Evolutionary conservation across 202 grass and related monocot genomes (phyloP), one percentile per base, ranked within the genome.

Genomic region (Panicum hallii): DNA sequence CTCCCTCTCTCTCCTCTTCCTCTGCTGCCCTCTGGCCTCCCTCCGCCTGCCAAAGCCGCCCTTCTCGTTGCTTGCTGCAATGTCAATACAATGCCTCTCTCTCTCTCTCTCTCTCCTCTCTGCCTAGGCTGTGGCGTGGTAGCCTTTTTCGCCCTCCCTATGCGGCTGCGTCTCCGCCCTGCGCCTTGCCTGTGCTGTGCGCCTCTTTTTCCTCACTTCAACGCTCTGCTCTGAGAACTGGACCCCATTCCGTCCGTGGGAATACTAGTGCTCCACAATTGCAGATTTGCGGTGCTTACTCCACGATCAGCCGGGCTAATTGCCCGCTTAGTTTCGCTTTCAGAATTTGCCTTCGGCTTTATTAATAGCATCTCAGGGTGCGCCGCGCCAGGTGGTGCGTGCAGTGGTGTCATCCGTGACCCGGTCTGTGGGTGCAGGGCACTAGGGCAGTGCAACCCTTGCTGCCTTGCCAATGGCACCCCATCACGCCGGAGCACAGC

Each of bases 31-130:
- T 47, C 14, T 65, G 44, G 13, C 54, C 57, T 38, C 8, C 55
- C 62, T 78, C 82, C 64, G 79, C 79, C 83, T 88, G 79, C 66
- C 73, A 67, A 78, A 90, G 88, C 88, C 73, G 83, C 83, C 81
- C 81, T 87, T 68, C 80, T 79, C 23, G 65, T 49, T 48, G 50
- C 34, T 74, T 62, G 67, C 68, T 63, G 75, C 89, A 64, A 87
- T 87, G 79, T 90, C 88, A 80, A 83, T 82, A 66, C 67, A 20
- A 41, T 16, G 17, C 40, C 57, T n/a, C 9, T 26, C 17, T 38
- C 49, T 46, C 70, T 68, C 75, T 57, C 70, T 76, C 30, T 45
- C 32, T 32, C 32, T 32, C 32, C 32, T 32, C 32, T 38, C 36
- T 38, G 36, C 42, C 42, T 80, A 43, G 74, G 48, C 57, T 14